Base-by-base conservation (phyloP, 768 basidiomycete species). In the Hydnomerulius pinastri region DNA sequence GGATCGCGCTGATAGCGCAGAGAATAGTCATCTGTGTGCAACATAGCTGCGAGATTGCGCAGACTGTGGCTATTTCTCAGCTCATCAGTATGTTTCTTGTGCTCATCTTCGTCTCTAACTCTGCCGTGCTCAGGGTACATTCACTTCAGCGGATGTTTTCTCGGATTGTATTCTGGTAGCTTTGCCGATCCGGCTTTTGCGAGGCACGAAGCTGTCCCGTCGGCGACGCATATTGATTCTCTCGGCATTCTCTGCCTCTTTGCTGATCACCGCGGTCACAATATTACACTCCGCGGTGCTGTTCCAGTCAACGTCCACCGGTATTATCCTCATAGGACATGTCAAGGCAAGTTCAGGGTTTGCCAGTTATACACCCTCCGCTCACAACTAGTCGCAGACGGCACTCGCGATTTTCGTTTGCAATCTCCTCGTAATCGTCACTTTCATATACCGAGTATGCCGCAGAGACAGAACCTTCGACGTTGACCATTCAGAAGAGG, bases 301-400 rank as follows among this genome's bases (percentile, higher is more conserved):
- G 4, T 30, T 57, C 3, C 42, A 36, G 8, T 18, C 23, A 11
- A 2, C 4, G 0, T 51, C 52, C 3, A 29, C 2, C 0, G 55
- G 46, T 2, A 55, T 35, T 11, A 28, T 59, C 25, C 28, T 68
- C 38, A 51, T 66, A 11, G 56, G 32, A 0, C 64, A 68, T 11
- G 53, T 56, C 40, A 64, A 59, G 51, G 65, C 54, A 27, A 57
- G 66, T 32, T 32, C n/a, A n/a, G n/a, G n/a, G n/a, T n/a, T n/a
- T n/a, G n/a, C n/a, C n/a, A n/a, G n/a, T n/a, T n/a, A n/a, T n/a
- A n/a, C n/a, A n/a, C n/a, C n/a, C n/a, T n/a, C n/a, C n/a, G n/a
- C n/a, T n/a, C n/a, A n/a, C n/a, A n/a, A n/a, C n/a, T n/a, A n/a
- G n/a, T n/a, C n/a, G 10, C 30, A 11, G 10, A 32, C 15, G 30